These are phyloP conservation scores for Dryas alaskensis DNA, from an alignment of 306 rosid genomes.

Conservation along the genomic window DNA sequence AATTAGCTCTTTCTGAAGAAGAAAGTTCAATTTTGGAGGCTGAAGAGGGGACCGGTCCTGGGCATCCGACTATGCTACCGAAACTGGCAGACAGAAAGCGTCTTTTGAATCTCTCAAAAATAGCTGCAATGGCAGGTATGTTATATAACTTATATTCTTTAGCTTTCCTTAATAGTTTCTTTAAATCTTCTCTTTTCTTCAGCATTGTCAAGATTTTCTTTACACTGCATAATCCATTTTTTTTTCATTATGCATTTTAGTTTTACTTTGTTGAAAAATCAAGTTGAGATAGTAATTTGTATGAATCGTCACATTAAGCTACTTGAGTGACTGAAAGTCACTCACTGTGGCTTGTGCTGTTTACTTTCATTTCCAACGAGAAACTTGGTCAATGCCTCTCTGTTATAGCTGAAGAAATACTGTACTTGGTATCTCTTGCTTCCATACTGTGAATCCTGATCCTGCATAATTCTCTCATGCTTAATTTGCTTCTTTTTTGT, in stretches of 20 bases:
- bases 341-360: background rate
- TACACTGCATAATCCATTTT: background rate
- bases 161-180: background rate
- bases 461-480: too few relatives aligned
- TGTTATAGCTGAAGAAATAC: background rate
- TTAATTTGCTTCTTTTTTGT: too few relatives aligned
- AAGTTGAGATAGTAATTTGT: background rate
- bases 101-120: slow-evolving; percentile 80
- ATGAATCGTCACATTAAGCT: background rate
- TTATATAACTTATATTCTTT: background rate
- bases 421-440: too few relatives aligned
- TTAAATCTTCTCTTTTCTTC: background rate
- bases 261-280: background rate
- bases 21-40: slow-evolving; percentile 35
- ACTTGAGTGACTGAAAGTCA: background rate
- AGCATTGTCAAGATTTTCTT: background rate
- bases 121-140: slow-evolving; percentile 83
- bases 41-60: slow-evolving; percentile 54
- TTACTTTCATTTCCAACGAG: background rate
- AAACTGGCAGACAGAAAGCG: slow-evolving; percentile 74
- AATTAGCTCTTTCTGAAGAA: slow-evolving; percentile 67
- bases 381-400: background rate
- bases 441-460: too few relatives aligned
- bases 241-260: background rate
- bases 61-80: slow-evolving; percentile 30